A percentile compares a stretch with the other conserved stretches of the same genome.
phyloP scores from a whole-genome alignment of 768 basidiomycete species.

The Termitomyces sp. region DNA sequence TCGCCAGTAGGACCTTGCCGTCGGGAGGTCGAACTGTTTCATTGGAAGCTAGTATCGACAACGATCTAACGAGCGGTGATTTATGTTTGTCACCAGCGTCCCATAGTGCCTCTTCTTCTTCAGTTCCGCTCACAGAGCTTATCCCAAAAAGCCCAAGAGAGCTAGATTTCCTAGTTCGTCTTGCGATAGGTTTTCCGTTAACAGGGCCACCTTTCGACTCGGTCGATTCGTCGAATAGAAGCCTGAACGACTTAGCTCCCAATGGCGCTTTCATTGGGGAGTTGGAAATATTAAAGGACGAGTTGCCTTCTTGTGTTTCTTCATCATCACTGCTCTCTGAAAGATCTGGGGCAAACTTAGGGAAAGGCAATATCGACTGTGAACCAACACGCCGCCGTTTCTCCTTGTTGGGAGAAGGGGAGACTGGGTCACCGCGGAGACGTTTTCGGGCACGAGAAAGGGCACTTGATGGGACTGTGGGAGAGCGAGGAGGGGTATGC shows the following conservation, averaged over 20 bases:
- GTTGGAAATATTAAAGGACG: constrained; percentile 60
- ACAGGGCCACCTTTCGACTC: constrained; percentile 4
- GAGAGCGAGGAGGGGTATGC: constrained; percentile 17
- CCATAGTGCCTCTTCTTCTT: constrained; percentile 12
- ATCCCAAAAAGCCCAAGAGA: constrained; percentile 10
- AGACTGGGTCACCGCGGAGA: constrained; percentile 76
- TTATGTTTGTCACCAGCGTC: constrained; percentile 3
- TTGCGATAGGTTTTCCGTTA: constrained; percentile 3
- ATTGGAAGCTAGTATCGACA: not conserved
- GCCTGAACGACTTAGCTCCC: constrained; percentile 56
- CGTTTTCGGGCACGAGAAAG: constrained; percentile 73
- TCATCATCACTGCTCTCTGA: constrained; percentile 27
- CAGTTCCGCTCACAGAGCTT: not conserved
- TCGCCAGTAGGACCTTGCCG: not conserved
- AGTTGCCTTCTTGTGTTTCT: constrained; percentile 30
- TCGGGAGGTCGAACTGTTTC: not conserved
- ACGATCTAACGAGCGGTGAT: constrained; percentile 1
- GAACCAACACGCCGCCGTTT: constrained; percentile 58
- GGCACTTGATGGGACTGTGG: constrained; percentile 31
- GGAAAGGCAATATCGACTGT: constrained; percentile 31
- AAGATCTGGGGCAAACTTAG: constrained; percentile 22
- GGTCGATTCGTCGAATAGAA: constrained; percentile 52
- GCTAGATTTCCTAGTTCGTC: constrained; percentile 9
- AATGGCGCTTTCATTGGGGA: constrained; percentile 62
- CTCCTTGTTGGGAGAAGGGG: constrained; percentile 74